Base-by-base conservation (phyloP, 345 rosid species). In the Hibiscus tridactylites region DNA sequence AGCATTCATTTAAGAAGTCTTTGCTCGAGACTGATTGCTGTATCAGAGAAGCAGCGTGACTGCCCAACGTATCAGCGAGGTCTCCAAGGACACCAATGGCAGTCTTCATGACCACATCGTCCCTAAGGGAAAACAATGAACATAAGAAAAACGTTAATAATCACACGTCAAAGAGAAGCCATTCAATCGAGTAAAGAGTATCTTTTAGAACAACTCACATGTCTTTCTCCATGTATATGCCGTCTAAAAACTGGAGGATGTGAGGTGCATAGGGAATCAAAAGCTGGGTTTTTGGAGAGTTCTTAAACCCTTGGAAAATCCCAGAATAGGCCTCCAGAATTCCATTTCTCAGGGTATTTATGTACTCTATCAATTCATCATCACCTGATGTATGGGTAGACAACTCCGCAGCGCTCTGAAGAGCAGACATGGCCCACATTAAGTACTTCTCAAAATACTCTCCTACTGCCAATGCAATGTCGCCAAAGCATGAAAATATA, bases 51-150 rank as follows among this genome's bases (percentile, higher is more conserved):
- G 87, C 87, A 73, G 84, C 94, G 72, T 84, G 84, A 69, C 85
- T 85, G 80, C 94, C 94, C 76, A 89, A 80, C 50, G 94, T 89
- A 77, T 89, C 94, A 15, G 94, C 94, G 73, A 87, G 81, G 82
- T 89, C 94, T 29, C 94, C 94, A 61, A 89, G 85, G n/a, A 87
- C 90, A 33, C 94, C 94, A 47, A 89, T 85, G 24, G 94, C 90
- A 56, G 91, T 82, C 83, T 85, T 89, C 90, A 85, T 87, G 71
- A 87, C 94, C 81, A 83, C 79, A 73, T 89, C 94, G 72, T 89
- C 91, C 94, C 94, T 87, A 74, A 58, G 52, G 33, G 54, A 2
- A 56, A 73, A 54, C 44, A 46, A 33, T 53, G 0, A 61, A 53
- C 0, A 31, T 21, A 13, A 35, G 16, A 4, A 47, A 2, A 2